These are phyloP conservation scores for Chaetoscypha palmicola DNA, from an alignment of 2,329 filamentous ascomycete genomes.

Conservation along the genomic window DNA sequence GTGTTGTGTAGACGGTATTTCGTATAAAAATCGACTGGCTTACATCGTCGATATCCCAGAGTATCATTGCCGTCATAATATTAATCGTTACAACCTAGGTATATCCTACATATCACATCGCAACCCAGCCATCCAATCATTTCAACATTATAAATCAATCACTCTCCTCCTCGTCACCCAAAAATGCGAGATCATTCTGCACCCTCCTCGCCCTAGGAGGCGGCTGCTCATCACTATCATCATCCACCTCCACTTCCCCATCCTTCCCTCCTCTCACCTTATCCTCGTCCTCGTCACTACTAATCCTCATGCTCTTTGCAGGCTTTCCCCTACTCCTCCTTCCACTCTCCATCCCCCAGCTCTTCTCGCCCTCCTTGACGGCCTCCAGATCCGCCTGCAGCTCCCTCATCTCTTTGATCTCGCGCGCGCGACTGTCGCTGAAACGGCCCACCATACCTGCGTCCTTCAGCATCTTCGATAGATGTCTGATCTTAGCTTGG, in stretches of 20 bases:
- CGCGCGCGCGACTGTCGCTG: constrained; percentile 72
- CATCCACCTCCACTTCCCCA: constrained; percentile 6
- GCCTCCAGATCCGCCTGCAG: constrained; percentile 76
- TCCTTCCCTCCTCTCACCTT: constrained; percentile 12
- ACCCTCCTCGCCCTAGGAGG: constrained; percentile 33
- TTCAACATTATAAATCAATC: no score
- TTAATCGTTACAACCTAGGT: no score
- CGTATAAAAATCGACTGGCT: no score
- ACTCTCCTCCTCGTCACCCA: constrained; percentile 56
- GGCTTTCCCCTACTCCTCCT: constrained; percentile 28
- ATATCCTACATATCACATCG: no score
- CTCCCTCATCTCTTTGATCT: constrained; percentile 84
- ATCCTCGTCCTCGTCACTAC: constrained; percentile 17
- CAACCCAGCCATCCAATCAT: no score
- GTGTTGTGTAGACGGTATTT: no score
- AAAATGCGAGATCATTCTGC: constrained; percentile 51
- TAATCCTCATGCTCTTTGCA: constrained; percentile 36
- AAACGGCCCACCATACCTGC: constrained; percentile 85
- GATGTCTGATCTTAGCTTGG: constrained; percentile 74
- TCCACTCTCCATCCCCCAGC: constrained; percentile 57
- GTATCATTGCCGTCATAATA: no score
- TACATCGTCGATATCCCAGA: no score
- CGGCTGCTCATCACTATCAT: constrained; percentile 11
- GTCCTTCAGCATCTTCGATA: constrained; percentile 71
- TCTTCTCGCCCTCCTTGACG: constrained; percentile 71